Percentiles rank a stretch among this genome's conserved stretches.
These are phyloP conservation scores for Geotrichum bryndzae DNA, from an alignment of 1,139 yeast genomes.

Conservation along the genomic window DNA sequence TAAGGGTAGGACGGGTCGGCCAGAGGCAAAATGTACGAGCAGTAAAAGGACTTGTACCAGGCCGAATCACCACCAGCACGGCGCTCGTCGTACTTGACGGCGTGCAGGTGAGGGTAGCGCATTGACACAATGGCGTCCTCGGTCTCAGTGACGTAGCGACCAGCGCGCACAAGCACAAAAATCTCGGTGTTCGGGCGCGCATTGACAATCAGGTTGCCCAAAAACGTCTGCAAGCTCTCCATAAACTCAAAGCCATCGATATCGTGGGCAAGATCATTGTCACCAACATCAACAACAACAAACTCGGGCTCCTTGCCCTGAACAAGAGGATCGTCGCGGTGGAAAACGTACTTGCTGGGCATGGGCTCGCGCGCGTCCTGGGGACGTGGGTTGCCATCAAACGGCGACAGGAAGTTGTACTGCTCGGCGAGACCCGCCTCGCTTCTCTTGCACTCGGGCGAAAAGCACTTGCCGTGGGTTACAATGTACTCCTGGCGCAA, in stretches of 20 bases:
- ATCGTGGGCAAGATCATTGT: constrained; percentile 13
- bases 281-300: constrained; percentile 19
- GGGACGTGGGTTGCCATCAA: constrained; percentile 15
- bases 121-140: constrained; percentile 19
- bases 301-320: constrained; percentile 15
- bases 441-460: constrained; percentile 11
- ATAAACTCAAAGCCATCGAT: constrained; percentile 14
- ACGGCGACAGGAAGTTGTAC: constrained; percentile 16
- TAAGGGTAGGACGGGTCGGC: constrained; percentile 13
- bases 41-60: constrained; percentile 18
- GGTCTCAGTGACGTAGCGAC: constrained; percentile 17
- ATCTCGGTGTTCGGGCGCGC: constrained; percentile 13
- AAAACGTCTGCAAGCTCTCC: constrained; percentile 11
- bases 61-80: constrained; percentile 12
- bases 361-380: constrained; percentile 15
- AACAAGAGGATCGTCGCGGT: constrained; percentile 17
- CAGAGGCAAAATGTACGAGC: constrained; percentile 16
- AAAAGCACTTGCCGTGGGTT: constrained; percentile 12
- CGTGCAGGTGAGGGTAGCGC: constrained; percentile 14
- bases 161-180: constrained; percentile 13
- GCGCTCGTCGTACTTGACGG: constrained; percentile 9
- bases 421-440: constrained; percentile 15
- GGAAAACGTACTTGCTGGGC: constrained; percentile 18
- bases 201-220: constrained; percentile 16
- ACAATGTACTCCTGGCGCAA: constrained; percentile 13